These are phyloP conservation scores for Chytriomyces sp. DNA, from an alignment of 192 early-diverging fungal species.

Conservation along the genomic window DNA sequence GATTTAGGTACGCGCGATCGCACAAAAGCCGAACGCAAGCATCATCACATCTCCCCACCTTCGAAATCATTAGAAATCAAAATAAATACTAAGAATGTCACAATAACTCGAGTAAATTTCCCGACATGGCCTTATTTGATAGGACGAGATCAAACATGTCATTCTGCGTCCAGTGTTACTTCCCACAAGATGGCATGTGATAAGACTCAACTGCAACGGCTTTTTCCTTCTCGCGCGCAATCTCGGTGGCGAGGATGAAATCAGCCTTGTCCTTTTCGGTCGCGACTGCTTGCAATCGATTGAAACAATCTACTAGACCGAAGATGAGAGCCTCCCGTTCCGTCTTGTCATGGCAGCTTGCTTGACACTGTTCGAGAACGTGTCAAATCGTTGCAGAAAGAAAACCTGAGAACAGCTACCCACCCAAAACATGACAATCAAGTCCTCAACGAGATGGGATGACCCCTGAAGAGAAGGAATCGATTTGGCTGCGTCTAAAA, in stretches of 20 bases:
- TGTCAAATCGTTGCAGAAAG: neutral
- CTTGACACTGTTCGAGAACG: neutral
- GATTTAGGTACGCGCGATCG: neutral
- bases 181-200: neutral
- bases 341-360: neutral
- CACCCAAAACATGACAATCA: constrained; percentile 2
- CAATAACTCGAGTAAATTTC: neutral
- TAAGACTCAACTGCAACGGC: neutral
- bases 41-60: neutral
- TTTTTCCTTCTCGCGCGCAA: neutral
- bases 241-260: neutral
- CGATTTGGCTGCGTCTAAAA: neutral
- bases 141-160: neutral
- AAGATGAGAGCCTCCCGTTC: neutral
- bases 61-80: neutral
- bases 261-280: neutral
- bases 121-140: neutral
- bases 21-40: neutral
- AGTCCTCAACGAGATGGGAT: neutral
- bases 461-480: neutral
- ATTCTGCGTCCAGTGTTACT: neutral
- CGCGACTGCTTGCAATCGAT: neutral
- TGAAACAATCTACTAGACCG: neutral
- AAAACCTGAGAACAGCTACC: neutral
- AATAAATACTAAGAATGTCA: neutral